phyloP scores from a whole-genome alignment of 441 rosid species.

The Arabidopsis hybrid region DNA sequence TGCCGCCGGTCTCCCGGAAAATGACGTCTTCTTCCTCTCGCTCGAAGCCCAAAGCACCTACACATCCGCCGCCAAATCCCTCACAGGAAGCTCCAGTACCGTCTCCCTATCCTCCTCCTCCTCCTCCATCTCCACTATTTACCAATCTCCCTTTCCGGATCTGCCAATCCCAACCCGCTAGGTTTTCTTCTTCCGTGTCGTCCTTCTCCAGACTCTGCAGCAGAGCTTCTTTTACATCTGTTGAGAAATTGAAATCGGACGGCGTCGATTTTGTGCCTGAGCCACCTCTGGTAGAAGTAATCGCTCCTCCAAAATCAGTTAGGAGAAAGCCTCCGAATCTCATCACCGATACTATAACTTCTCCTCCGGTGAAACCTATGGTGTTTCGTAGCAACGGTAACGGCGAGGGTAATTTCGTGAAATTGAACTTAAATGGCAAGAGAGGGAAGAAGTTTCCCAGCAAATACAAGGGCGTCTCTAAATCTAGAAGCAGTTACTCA shows the following conservation, averaged over 20 bases:
- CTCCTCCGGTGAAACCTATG: slow-evolving; percentile 57
- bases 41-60: slow-evolving; percentile 41
- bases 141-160: slow-evolving; percentile 71
- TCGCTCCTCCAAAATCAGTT: slow-evolving; percentile 35
- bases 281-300: slow-evolving; percentile 5
- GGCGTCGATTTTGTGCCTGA: slow-evolving; percentile 15
- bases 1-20: slow-evolving; percentile 38
- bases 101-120: slow-evolving; percentile 22
- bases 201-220: slow-evolving; percentile 69
- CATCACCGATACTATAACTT: slow-evolving; percentile 57
- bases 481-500: slow-evolving; percentile 42
- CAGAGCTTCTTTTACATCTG: slow-evolving; percentile 57
- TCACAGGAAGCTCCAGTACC: slow-evolving; percentile 39
- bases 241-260: slow-evolving; percentile 33
- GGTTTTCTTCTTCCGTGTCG: slow-evolving; percentile 62
- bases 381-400: slow-evolving; percentile 48
- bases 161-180: slow-evolving; percentile 59
- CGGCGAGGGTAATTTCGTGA: slow-evolving; percentile 87
- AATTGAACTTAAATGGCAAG: slow-evolving; percentile 61
- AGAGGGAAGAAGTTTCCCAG: slow-evolving; percentile 64
- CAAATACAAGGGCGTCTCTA: slow-evolving; percentile 50
- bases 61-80: slow-evolving; percentile 37
- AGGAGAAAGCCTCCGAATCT: slow-evolving; percentile 65
- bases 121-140: slow-evolving; percentile 44
- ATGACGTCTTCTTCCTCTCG: slow-evolving; percentile 40